Base-by-base conservation (phyloP, 352 stramenopile genomes). In the Saprolegnia parasitica region DNA sequence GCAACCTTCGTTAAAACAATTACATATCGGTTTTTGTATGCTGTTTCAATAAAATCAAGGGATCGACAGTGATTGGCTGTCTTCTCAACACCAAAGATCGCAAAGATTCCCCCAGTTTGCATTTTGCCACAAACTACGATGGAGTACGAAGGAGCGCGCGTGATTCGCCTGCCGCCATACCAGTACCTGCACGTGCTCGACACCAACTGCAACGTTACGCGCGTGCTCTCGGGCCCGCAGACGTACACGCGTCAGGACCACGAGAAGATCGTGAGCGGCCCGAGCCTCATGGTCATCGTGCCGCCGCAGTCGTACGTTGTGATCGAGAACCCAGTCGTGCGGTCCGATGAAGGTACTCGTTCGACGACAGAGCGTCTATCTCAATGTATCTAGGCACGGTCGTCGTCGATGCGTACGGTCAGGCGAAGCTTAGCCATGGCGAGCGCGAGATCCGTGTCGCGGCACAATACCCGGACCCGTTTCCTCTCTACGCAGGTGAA, bases 151-250 rank as follows among this genome's bases (percentile, higher is more conserved):
- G 23, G 40, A n/a, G 21, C 82, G 21, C 84, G 82, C 58, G 85
- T 93, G 50, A 88, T 93, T 57, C 83, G 81, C 60, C 74, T 93
- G 23, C 74, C 85, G 50, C 83, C 85, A 0, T 90, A 93, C 81
- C 89, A 93, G 72, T 93, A 90, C 60, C 79, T 93, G 1, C 81
- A 93, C 67, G 79, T 93, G 70, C 85, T 91, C 8, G 85, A 93
- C 76, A 93, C 85, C 67, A 93, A 93, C 79, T 88, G 81, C 54
- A 93, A 93, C 56, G 83, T 93, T 18, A 86, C 85, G 37, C 83
- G 85, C 64, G 85, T 93, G 73, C 78, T 93, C 65, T 84, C 78
- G 0, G 85, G 85, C 0, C 85, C 85, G 56, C 75, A 89, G 29
- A 93, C 83, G 49, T 93, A 91, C 76, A 93, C 85, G 42, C 80